Percentiles rank a stretch among this genome's conserved stretches.
Conservation (phyloP, 2,329 filamentous ascomycete genomes). For the Trichoderma harzianum region DNA sequence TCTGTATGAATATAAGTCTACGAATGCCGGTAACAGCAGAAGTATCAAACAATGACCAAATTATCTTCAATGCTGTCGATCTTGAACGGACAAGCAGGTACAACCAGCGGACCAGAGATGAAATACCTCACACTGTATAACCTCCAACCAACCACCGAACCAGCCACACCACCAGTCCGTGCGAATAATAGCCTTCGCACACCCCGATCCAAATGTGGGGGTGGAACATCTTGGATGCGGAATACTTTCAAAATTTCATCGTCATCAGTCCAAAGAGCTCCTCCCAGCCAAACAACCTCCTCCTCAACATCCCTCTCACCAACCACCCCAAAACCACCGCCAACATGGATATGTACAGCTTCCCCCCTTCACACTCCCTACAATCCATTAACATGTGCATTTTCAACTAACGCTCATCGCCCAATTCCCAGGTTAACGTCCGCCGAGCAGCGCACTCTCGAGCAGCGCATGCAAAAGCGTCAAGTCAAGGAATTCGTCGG, state of each 20-base stretch:
- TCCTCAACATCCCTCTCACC: neutral
- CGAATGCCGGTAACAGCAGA: neutral
- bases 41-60: neutral
- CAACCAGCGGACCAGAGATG: neutral
- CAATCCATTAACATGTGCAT: neutral
- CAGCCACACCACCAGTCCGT: neutral
- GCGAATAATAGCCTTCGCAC: neutral
- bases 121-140: neutral
- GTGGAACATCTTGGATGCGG: neutral
- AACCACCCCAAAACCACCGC: conserved; percentile 16
- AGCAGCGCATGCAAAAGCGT: conserved; percentile 92
- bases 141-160: neutral
- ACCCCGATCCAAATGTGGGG: conserved; percentile 2
- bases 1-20: neutral
- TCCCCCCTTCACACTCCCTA: neutral
- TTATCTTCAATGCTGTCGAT: neutral
- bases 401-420: neutral
- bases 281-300: neutral
- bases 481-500: conserved; percentile 99
- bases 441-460: conserved; percentile 87
- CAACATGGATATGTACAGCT: conserved; percentile 32
- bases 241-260: conserved; percentile 20
- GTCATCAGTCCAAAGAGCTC: conserved; percentile 3
- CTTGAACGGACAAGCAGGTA: neutral
- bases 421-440: conserved; percentile 55